A percentile compares a stretch with the other conserved stretches of the same genome.
phyloP scores from a whole-genome alignment of 495 filamentous ascomycete species.

The Aspergillus indologenus region DNA sequence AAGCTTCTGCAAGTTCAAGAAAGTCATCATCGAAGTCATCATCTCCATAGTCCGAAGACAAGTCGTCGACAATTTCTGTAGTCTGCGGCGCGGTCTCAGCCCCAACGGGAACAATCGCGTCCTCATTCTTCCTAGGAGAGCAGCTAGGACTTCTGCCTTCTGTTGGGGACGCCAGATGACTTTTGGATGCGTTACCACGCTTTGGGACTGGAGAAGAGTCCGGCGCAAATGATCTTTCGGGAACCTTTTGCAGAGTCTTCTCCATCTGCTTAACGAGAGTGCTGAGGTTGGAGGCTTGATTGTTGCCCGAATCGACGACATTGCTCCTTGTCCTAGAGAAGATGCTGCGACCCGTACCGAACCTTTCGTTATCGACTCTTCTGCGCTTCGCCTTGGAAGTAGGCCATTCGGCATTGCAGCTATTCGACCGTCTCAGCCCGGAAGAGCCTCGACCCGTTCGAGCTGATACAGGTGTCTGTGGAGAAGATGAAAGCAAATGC shows the following conservation, averaged over 20 bases:
- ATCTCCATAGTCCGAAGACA: conserved; percentile 59
- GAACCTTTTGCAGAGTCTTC: conserved; percentile 50
- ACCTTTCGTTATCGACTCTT: conserved; percentile 32
- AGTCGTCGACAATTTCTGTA: conserved; percentile 24
- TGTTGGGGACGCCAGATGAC: conserved; percentile 47
- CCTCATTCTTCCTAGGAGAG: conserved; percentile 4
- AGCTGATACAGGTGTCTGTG: conserved; percentile 52
- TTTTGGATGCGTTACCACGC: conserved; percentile 31
- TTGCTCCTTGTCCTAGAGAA: conserved; percentile 51
- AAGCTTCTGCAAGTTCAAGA: conserved; percentile 46
- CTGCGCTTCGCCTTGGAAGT: conserved; percentile 54
- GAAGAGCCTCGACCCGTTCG: conserved; percentile 45
- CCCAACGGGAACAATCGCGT: conserved; percentile 9
- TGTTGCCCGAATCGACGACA: conserved; percentile 46
- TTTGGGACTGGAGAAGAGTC: conserved; percentile 57
- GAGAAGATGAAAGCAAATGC: conserved; percentile 69
- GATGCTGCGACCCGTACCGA: conserved; percentile 34
- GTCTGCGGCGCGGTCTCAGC: conserved; percentile 12
- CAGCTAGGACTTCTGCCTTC: conserved; percentile 25
- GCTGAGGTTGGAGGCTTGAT: conserved; percentile 59
- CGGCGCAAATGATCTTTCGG: conserved; percentile 34
- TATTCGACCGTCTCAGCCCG: conserved; percentile 62
- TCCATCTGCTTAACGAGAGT: conserved; percentile 66
- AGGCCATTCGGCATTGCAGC: conserved; percentile 66
- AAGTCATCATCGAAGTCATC: conserved; percentile 57